Evolutionary conservation across 768 basidiomycete genomes (phyloP), one percentile per base, ranked within the genome.

Genomic region (Tricholoma hemisulphureum): DNA sequence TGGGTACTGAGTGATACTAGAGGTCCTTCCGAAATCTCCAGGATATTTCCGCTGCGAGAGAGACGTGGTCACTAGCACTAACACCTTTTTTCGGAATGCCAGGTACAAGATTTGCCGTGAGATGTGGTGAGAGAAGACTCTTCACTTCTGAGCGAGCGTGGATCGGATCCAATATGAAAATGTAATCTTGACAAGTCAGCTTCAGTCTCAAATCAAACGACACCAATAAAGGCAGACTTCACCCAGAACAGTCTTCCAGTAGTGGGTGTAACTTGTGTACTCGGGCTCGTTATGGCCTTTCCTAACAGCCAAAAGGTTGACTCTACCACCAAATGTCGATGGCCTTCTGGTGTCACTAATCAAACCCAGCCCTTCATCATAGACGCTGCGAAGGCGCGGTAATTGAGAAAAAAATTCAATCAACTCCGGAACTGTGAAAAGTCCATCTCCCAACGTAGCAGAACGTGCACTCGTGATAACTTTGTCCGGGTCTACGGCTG

Each of bases 231-330:
- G 35, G 14, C 9, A n/a, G 67, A 76, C 2, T 49, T 59, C 63
- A 89, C 93, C 93, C 67, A 95, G 68, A 3, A 89, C 88, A 8
- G 88, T 74, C 65, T 89, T 83, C 92, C 93, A 95, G 65, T 87
- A 87, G 70, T 91, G 84, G 0, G 95, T 93, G 66, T 88, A 96
- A 67, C 88, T 91, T 34, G 95, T 95, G 77, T 87, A 98, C 69
- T 84, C 81, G 3, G 94, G 93, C 67, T 95, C 93, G 67, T 81
- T 71, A 10, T 71, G 76, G 3, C 93, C 93, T 18, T 72, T 73
- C 56, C 80, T 74, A 9, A 66, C 73, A 13, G 67, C 29, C n/a
- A 72, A 63, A 4, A 83, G 57, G 3, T 65, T 62, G 1, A 77
- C 69, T 62, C 88, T 75, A 46, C 72, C 69, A 2, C 86, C 86